phyloP scores from a whole-genome alignment of 169 alveolate species.

The Eimeria praecox region DNA sequence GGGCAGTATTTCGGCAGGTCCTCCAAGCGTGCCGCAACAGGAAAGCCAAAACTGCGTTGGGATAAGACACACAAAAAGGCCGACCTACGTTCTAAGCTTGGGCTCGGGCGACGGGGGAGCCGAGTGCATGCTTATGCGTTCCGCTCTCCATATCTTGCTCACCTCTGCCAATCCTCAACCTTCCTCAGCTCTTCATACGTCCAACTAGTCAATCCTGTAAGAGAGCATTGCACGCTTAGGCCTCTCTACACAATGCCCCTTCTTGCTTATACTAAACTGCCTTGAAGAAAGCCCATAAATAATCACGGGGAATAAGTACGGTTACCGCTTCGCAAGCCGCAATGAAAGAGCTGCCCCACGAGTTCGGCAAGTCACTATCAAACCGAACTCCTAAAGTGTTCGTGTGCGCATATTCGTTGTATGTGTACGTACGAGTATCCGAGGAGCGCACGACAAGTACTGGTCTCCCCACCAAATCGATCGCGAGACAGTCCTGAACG shows the following conservation, averaged over 20 bases:
- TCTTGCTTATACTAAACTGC: background rate
- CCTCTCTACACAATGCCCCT: background rate
- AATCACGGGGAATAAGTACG: background rate
- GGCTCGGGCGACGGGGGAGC: background rate
- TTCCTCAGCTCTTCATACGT: conserved; percentile 25
- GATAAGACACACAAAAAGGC: background rate
- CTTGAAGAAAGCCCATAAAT: background rate
- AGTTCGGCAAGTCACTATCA: background rate
- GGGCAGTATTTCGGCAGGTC: conserved; percentile 68
- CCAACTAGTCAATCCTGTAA: conserved; percentile 31
- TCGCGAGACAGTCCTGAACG: conserved; percentile 18
- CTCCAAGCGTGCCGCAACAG: conserved; percentile 57
- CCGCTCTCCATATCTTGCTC: background rate
- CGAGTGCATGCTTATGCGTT: background rate
- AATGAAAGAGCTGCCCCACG: background rate
- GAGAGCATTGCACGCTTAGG: background rate
- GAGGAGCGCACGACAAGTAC: conserved; percentile 45
- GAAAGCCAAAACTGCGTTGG: conserved; percentile 57
- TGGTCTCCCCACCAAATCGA: conserved; percentile 34
- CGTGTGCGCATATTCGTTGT: background rate
- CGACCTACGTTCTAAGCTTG: background rate
- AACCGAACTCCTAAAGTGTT: background rate
- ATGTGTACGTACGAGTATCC: conserved; percentile 4
- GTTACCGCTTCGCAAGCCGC: background rate
- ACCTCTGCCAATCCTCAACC: conserved; percentile 68